Evolutionary conservation across 129 eudicot genomes (phyloP).

Genomic region (Helianthus tuberosus): DNA sequence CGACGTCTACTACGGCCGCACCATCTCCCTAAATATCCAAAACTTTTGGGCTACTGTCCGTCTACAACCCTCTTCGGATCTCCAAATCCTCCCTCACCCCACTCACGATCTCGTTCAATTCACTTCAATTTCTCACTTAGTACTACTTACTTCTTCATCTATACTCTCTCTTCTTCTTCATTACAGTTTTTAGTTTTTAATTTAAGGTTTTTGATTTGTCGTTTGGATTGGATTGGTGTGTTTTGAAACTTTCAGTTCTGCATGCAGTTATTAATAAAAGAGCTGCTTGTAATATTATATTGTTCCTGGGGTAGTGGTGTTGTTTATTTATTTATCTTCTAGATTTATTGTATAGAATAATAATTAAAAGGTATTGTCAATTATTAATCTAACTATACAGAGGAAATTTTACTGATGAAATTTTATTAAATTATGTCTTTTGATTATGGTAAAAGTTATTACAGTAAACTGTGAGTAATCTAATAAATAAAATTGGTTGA

Average conservation of each 20-base stretch:
- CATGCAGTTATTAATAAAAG: background rate
- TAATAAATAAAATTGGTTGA: no score
- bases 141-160: constrained; percentile 12
- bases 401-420: no score
- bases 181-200: background rate
- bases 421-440: no score
- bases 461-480: background rate
- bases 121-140: constrained; percentile 72
- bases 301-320: background rate
- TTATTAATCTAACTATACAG: no score
- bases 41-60: constrained; percentile 86
- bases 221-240: background rate
- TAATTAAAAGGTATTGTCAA: background rate
- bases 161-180: constrained; percentile 9
- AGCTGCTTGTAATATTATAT: background rate
- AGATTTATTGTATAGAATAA: background rate
- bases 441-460: background rate
- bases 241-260: background rate
- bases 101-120: constrained; percentile 82
- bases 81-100: constrained; percentile 77
- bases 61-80: constrained; percentile 68
- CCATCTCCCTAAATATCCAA: constrained; percentile 71
- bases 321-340: background rate
- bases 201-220: background rate
- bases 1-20: constrained; percentile 77